Evolutionary conservation across 1,284 basidiomycete species (phyloP), one percentile per base, ranked within the genome.

Genomic region (Apiotrichum sp.): DNA sequence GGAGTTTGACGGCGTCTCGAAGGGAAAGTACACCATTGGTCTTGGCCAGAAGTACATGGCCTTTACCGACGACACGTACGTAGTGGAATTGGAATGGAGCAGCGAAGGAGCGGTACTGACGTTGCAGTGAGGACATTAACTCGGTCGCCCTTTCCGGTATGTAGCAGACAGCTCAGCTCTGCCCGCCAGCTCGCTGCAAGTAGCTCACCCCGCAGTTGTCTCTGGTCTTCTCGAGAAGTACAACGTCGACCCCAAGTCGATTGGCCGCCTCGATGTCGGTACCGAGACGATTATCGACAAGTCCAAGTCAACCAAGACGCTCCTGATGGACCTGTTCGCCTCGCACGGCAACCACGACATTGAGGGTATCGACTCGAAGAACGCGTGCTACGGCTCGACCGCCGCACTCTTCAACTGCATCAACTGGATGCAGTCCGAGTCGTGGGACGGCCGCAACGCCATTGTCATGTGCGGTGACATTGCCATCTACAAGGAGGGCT

Each of bases 211-310:
- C 36, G 3, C 63, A 90, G 90, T 86, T 67, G 89, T 93, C 64
- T 83, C 84, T 58, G 86, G 86, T 63, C 85, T 98, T 42, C 82
- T 98, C 63, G 83, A 90, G 72, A 98, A 96, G 78, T 96, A 88
- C 84, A 86, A 93, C 80, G 84, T 99, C 70, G 93, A 98, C 81
- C 93, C 95, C 61, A 87, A 84, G 71, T 91, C 89, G 56, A 95
- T 99, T 74, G 95, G 95, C 58, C 92, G 95, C 65, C 85, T 98
- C 59, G 95, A 98, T 65, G 93, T 98, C 65, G 95, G 95, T 58
- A 98, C 96, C 35, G 96, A 98, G 78, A 98, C 96, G 52, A 90
- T 98, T 79, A 97, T 99, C 68, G 95, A 99, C 85, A 98, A 98
- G 81, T 95, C 93, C 61, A 99, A 99, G 80, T 91, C 95, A 33